Evolutionary conservation across 1,284 basidiomycete genomes (phyloP), one percentile per base, ranked within the genome.

Genomic region (Puccinia novopanici): DNA sequence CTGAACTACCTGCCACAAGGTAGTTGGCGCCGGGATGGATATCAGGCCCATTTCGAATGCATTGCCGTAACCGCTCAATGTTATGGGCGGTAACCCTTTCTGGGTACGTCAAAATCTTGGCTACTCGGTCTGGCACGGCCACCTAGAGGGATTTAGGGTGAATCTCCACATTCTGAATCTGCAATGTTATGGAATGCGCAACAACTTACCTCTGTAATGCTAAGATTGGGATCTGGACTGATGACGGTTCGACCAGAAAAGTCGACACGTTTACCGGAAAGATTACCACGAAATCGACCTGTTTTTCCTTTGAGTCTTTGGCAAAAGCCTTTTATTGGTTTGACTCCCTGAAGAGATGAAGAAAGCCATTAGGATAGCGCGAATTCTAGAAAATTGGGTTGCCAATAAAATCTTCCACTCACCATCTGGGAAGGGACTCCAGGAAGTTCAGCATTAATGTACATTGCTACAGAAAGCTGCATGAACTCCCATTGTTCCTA

Each of bases 211-310:
- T 98, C 95, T 86, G 99, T 96, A 84, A 99, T 98, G 74, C 94
- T 92, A 82, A 99, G 88, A 86, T 99, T 99, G 13, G 97, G 97
- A 86, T 99, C 97, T 0, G 97, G 97, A 2, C 94, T 96, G 85
- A 99, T 99, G 87, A 99, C 97, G 6, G 97, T 99, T 84, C 97
- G 92, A 22, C 92, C 97, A 0, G 95, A 98, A 85, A 99, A 99
- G 86, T 99, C 97, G 83, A 99, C 97, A 87, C 97, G 94, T 87
- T 99, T 99, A 82, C 97, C 97, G 0, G 95, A 98, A 24, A 99
- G 89, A 86, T 99, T 99, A 42, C 97, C 97, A 86, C 97, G 90
- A 88, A 99, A 99, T 80, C 97, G 94, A 84, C 97, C 97, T 86
- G 98, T 95, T 86, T 99, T 99, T 63, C 97, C 97, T 88, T 99